phyloP scores from a whole-genome alignment of 2,329 filamentous ascomycete species.

The Pseudocercospora fijiensis region DNA sequence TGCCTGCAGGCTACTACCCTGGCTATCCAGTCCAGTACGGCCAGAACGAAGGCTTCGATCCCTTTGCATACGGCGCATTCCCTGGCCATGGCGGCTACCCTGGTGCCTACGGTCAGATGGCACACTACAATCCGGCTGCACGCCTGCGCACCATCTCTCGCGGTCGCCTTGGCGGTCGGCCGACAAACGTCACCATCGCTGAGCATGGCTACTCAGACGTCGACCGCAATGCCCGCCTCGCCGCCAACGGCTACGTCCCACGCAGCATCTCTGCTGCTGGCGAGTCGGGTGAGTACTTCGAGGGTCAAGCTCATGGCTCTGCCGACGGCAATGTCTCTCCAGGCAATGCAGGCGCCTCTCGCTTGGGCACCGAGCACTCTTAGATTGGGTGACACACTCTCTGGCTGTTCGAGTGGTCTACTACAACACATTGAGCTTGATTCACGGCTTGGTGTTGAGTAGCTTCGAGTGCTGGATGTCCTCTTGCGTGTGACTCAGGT shows the following conservation, averaged over 20 bases:
- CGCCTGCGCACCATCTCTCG: conserved; percentile 24
- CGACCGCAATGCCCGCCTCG: not conserved
- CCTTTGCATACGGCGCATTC: not conserved
- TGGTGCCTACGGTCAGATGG: conserved; percentile 3
- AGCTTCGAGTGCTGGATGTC: conserved; percentile 9
- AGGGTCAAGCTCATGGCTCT: not conserved
- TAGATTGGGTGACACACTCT: not conserved
- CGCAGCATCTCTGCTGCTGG: conserved; percentile 7
- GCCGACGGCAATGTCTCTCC: conserved; percentile 1
- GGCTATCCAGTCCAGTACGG: not conserved
- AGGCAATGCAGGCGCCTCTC: not conserved
- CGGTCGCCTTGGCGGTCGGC: conserved; percentile 26
- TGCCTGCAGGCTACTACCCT: not conserved
- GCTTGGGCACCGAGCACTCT: conserved; percentile 1
- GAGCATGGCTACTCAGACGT: conserved; percentile 8
- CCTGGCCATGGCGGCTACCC: not conserved
- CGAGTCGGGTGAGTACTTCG: conserved; percentile 1
- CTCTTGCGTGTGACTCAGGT: not conserved
- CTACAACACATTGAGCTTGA: not conserved
- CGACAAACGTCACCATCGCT: conserved; percentile 22
- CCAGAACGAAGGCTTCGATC: conserved; percentile 3
- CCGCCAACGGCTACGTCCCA: not conserved
- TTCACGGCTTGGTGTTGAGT: conserved; percentile 6
- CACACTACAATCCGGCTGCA: conserved; percentile 20
- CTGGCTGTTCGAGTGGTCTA: not conserved